Percentiles rank a stretch among this genome's conserved stretches.
Conservation (phyloP, 345 rosid genomes). For the Hirschfeldia incana region DNA sequence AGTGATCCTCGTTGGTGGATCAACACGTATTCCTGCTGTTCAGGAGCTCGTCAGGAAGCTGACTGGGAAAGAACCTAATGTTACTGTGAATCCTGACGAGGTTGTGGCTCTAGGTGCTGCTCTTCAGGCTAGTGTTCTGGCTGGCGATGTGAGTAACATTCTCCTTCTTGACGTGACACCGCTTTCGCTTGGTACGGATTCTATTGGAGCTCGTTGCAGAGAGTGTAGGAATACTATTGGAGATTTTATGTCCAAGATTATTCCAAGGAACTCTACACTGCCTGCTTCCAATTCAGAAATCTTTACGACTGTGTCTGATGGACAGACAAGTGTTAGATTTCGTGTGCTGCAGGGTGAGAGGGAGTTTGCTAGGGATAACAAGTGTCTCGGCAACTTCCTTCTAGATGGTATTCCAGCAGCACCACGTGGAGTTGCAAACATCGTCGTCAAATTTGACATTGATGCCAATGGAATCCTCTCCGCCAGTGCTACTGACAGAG, state of each 20-base stretch:
- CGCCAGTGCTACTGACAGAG: conserved; percentile 80
- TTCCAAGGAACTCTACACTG: conserved; percentile 85
- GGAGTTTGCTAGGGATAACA: conserved; percentile 94
- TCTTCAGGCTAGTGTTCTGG: conserved; percentile 96
- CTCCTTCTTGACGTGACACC: conserved; percentile 89
- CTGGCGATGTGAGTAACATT: conserved; percentile 96
- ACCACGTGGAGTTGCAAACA: conserved; percentile 90
- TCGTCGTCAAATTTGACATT: conserved; percentile 88
- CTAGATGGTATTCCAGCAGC: conserved; percentile 81
- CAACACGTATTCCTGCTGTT: conserved; percentile 95
- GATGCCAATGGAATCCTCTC: conserved; percentile 95
- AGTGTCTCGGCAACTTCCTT: conserved; percentile 77
- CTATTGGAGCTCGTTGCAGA: conserved; percentile 56
- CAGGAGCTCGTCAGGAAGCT: conserved; percentile 87
- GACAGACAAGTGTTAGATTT: conserved; percentile 94
- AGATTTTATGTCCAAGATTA: conserved; percentile 94
- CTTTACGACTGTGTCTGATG: conserved; percentile 96
- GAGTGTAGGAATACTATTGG: conserved; percentile 68
- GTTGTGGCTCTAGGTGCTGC: conserved; percentile 99
- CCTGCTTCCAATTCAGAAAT: conserved; percentile 98
- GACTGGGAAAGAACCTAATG: conserved; percentile 94
- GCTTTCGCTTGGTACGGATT: conserved; percentile 85
- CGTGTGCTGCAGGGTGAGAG: conserved; percentile 97
- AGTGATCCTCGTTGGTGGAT: conserved; percentile 98
- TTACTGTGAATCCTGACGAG: conserved; percentile 96